Conservation (phyloP, 768 basidiomycete genomes). For the Auricularia auricula-judae region DNA sequence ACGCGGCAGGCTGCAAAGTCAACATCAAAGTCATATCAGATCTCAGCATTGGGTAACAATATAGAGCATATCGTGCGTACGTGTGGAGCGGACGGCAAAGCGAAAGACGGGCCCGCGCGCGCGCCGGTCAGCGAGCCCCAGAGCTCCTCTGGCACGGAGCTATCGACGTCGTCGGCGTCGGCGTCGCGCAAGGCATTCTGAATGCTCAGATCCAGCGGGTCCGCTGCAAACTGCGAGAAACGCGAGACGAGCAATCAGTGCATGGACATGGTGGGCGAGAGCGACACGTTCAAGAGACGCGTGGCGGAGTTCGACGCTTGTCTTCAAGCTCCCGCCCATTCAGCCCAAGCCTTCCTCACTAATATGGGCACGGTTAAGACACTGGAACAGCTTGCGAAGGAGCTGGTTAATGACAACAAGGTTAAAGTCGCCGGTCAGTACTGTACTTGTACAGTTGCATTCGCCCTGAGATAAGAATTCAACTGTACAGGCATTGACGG, state of each 20-base stretch:
- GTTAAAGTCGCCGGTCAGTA: constrained; percentile 85
- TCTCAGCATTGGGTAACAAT: background rate
- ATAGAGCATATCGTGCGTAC: constrained; percentile 33
- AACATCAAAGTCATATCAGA: background rate
- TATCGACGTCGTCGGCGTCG: constrained; percentile 43
- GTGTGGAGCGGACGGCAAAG: constrained; percentile 62
- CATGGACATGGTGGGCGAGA: constrained; percentile 31
- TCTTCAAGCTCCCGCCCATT: too few species aligned
- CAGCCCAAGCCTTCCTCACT: too few species aligned
- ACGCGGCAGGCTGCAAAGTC: constrained; percentile 64
- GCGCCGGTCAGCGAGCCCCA: constrained; percentile 84
- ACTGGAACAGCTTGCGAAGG: constrained; percentile 22
- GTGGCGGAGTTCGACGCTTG: background rate
- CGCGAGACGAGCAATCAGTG: constrained; percentile 51
- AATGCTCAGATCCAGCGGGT: constrained; percentile 39
- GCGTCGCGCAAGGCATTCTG: constrained; percentile 28
- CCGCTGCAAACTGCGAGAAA: constrained; percentile 35
- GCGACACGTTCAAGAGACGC: background rate
- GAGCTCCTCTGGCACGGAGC: constrained; percentile 50
- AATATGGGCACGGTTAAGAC: too few species aligned
- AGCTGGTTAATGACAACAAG: constrained; percentile 64
- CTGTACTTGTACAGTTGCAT: background rate
- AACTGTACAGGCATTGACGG: constrained; percentile 50
- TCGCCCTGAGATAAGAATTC: background rate
- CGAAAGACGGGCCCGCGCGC: constrained; percentile 67